A percentile compares a stretch with the other conserved stretches of the same genome.
Conservation (phyloP, 495 filamentous ascomycete genomes). For the Pseudoneurospora amorphoporcata region DNA sequence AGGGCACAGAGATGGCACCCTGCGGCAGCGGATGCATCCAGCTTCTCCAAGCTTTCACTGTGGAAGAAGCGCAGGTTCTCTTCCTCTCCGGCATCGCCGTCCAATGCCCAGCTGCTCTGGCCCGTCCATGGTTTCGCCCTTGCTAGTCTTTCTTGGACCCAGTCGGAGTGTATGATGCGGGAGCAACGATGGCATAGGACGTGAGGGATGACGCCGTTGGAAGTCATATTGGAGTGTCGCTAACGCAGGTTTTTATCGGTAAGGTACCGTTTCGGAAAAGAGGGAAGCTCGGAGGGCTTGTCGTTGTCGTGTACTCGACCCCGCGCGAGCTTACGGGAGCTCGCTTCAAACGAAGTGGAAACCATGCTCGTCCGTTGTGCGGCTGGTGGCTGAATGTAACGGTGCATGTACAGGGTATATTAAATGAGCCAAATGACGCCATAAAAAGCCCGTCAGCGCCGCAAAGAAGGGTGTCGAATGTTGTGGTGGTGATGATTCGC, state of each 20-base stretch:
- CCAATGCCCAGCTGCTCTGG: neutral
- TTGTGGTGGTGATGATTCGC: neutral
- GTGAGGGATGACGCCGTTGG: neutral
- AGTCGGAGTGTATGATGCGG: neutral
- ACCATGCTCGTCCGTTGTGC: neutral
- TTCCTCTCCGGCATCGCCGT: neutral
- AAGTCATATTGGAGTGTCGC: neutral
- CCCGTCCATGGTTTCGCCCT: neutral
- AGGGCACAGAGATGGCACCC: neutral
- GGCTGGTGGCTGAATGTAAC: neutral
- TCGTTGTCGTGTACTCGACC: neutral
- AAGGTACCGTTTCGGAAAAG: neutral
- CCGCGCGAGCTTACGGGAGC: neutral
- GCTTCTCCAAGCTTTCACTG: neutral
- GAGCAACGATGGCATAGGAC: neutral
- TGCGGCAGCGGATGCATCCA: neutral
- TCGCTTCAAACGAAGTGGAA: neutral
- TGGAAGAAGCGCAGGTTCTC: neutral
- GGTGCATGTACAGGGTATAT: neutral
- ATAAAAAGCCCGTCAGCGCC: neutral
- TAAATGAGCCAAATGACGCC: neutral
- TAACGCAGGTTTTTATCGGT: neutral
- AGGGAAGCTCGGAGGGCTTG: neutral
- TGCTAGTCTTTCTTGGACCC: neutral
- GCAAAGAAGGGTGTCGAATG: neutral